Percentiles rank a stretch among this genome's conserved stretches.
phyloP scores from a whole-genome alignment of 306 rosid genomes.

The Inga leiocalycina region DNA sequence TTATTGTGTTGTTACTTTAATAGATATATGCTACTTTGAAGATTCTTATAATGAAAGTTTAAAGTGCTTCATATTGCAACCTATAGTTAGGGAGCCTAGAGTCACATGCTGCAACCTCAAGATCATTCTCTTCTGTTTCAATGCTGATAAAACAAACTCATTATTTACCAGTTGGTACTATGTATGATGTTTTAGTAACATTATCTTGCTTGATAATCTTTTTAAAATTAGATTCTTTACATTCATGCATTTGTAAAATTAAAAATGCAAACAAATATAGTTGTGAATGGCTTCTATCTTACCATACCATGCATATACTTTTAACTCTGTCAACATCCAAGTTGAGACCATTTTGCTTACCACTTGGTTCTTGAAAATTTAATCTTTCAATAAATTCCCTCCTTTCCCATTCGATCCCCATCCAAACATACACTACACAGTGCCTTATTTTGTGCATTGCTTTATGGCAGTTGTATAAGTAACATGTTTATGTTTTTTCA shows the following conservation, averaged over 20 bases:
- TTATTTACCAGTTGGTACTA: not conserved
- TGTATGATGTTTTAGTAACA: not conserved
- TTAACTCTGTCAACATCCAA: not conserved
- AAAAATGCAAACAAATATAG: not conserved
- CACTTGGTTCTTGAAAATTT: not conserved
- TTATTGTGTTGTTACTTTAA: not conserved
- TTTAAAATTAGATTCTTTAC: not conserved
- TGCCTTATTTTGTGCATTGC: too few species aligned
- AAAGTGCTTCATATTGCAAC: not conserved
- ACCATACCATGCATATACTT: not conserved
- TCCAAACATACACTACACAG: not conserved
- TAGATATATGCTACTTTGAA: not conserved
- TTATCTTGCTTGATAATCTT: not conserved
- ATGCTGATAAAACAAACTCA: not conserved
- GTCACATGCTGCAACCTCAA: not conserved
- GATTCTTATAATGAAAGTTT: not conserved
- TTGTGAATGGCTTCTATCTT: not conserved
- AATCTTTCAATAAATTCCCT: not conserved
- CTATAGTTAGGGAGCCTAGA: not conserved
- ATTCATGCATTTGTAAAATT: not conserved
- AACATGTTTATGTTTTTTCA: too few species aligned
- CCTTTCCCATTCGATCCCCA: not conserved
- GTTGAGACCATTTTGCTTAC: not conserved
- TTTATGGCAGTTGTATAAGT: too few species aligned
- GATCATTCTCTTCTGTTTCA: not conserved